Conservation (phyloP, 768 basidiomycete species). For the Punctularia strigosozonata region DNA sequence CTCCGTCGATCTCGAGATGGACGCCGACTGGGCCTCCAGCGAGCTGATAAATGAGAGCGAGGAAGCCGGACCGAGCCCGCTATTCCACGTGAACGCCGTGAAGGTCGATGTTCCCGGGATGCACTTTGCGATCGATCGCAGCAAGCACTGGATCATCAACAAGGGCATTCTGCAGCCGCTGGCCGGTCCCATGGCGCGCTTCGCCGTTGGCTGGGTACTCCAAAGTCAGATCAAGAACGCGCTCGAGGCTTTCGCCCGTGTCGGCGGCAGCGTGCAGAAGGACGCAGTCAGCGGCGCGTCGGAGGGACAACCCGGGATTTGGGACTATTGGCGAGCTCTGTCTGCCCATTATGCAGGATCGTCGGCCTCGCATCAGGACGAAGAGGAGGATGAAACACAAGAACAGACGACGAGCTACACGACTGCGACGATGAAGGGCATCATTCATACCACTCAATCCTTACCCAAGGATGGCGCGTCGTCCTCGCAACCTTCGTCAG, state of each 20-base stretch:
- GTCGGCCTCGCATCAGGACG: constrained; percentile 1
- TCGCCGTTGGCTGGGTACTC: constrained; percentile 7
- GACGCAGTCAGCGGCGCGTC: constrained; percentile 3
- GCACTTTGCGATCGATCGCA: constrained; percentile 9
- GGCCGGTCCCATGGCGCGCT: constrained; percentile 8
- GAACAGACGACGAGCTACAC: constrained; percentile 8
- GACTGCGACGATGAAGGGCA: constrained; percentile 11
- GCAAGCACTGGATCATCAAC: constrained; percentile 18
- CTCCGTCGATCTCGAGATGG: constrained; percentile 7
- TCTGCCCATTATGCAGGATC: constrained; percentile 3
- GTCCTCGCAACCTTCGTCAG: neutral
- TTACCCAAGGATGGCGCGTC: constrained; percentile 4
- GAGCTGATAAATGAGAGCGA: constrained; percentile 1
- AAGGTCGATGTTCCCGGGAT: constrained; percentile 12
- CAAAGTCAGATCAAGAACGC: constrained; percentile 8
- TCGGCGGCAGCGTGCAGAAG: constrained; percentile 1
- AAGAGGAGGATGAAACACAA: neutral
- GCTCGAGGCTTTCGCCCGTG: constrained; percentile 7
- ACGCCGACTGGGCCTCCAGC: constrained; percentile 1
- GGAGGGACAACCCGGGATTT: neutral
- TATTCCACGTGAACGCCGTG: constrained; percentile 14
- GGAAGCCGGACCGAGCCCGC: neutral
- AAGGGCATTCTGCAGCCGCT: constrained; percentile 15
- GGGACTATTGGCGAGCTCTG: constrained; percentile 1
- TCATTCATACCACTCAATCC: constrained; percentile 14